These are phyloP conservation scores for Trichoderma pleuroti DNA, from an alignment of 2,329 filamentous ascomycete genomes.

Conservation along the genomic window DNA sequence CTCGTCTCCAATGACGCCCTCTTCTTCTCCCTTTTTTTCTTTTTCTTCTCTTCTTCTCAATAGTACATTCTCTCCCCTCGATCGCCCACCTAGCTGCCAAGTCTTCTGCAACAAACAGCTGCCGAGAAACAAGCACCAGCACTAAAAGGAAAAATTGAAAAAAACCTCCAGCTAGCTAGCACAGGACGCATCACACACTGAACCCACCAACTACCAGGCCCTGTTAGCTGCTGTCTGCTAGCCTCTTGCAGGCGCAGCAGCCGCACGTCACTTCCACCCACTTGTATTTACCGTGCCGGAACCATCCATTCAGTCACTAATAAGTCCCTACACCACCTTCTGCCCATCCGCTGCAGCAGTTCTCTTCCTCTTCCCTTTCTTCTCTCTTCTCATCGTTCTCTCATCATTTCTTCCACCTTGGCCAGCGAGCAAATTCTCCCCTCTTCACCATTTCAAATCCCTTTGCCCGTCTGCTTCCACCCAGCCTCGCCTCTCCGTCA, in stretches of 20 bases:
- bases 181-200: neutral
- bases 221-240: neutral
- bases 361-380: neutral
- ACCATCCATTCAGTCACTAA: conserved; percentile 6
- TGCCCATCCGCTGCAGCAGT: conserved; percentile 1
- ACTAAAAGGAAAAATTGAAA: neutral
- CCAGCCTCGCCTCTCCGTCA: neutral
- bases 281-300: conserved; percentile 6
- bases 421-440: neutral
- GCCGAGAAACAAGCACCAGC: neutral
- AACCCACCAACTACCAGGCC: neutral
- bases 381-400: neutral
- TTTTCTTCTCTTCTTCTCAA: neutral
- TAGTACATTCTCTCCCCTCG: neutral
- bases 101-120: neutral
- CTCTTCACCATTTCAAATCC: neutral
- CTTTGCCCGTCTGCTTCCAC: neutral
- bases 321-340: conserved; percentile 2
- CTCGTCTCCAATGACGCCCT: neutral
- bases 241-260: conserved; percentile 9
- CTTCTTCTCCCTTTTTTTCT: neutral
- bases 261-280: conserved; percentile 12
- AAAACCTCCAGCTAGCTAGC: neutral
- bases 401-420: neutral
- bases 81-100: neutral